Conservation (phyloP, 768 basidiomycete species). For the Tulasnella sp. region DNA sequence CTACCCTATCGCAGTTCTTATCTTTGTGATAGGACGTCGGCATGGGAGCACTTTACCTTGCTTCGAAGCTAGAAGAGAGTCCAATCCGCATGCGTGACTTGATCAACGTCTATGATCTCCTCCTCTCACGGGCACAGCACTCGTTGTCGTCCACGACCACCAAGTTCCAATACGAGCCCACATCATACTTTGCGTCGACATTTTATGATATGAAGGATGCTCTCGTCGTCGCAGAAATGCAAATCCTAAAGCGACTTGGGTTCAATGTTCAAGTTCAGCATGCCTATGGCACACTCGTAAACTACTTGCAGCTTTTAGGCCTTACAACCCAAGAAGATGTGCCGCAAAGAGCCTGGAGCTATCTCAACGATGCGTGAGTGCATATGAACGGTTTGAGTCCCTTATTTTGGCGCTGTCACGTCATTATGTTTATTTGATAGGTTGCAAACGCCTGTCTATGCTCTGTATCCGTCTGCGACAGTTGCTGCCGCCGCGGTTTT, state of each 20-base stretch:
- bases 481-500: constrained; percentile 86
- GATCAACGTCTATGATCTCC: constrained; percentile 85
- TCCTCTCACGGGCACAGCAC: constrained; percentile 64
- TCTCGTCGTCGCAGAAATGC: constrained; percentile 92
- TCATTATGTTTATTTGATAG: constrained; percentile 35
- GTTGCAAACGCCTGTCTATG: constrained; percentile 87
- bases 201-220: constrained; percentile 95
- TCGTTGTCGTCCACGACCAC: constrained; percentile 32
- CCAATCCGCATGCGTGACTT: constrained; percentile 86
- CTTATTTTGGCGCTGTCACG: constrained; percentile 8
- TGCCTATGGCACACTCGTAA: constrained; percentile 89
- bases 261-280: constrained; percentile 91
- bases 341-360: constrained; percentile 81
- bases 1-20: not conserved
- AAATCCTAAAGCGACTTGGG: constrained; percentile 87
- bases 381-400: not conserved
- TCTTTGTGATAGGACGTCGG: constrained; percentile 52
- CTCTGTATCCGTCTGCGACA: constrained; percentile 76
- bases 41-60: constrained; percentile 75
- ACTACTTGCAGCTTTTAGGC: constrained; percentile 86
- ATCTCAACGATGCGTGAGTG: constrained; percentile 88
- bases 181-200: constrained; percentile 78
- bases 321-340: constrained; percentile 59
- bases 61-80: constrained; percentile 88
- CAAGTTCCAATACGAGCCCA: constrained; percentile 56